Base-by-base conservation (phyloP, 345 rosid genomes). In the Boechera retrofracta region DNA sequence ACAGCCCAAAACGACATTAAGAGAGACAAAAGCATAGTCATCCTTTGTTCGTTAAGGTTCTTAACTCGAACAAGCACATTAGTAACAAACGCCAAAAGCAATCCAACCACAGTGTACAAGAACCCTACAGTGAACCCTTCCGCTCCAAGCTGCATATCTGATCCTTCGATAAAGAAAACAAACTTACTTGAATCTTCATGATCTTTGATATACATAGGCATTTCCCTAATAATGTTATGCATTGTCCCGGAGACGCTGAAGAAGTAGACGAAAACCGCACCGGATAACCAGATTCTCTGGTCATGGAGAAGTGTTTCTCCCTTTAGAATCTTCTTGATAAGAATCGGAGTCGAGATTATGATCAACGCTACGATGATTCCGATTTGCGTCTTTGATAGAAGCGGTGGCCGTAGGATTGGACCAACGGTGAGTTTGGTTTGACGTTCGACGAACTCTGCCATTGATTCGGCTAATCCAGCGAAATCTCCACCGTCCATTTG, bases 191-290 rank as follows among this genome's bases (percentile, higher is more conserved):
- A 76, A 42, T 89, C 89, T 24, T 84, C 81, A 59, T 81, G 66
- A 63, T 93, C 98, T 3, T 31, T 74, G 64, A 86, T 0, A 52
- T 81, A 91, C 88, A 93, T 79, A 0, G 98, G 98, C 87, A 83
- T 83, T 71, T 86, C 80, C 32, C 83, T 81, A 10, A 93, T 89
- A 2, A 93, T 85, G 41, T 83, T 91, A 45, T 83, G 85, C 94
- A 92, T 92, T 0, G 91, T 83, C 3, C 98, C 98, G 0, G 92
- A 81, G 36, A 92, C 96, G 58, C 98, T 90, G 57, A 90, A 89
- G 76, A 89, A 93, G 72, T 91, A 93, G 4, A 91, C 84, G 10
- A 91, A 87, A 26, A 93, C 77, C 1, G 92, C 86, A 0, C 94
- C 88, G 21, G 64, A 28, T 10, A 87, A 77, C 98, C 98, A 90